Evolutionary conservation across 768 basidiomycete genomes (phyloP).

Genomic region (Melanogaster broomeanus): DNA sequence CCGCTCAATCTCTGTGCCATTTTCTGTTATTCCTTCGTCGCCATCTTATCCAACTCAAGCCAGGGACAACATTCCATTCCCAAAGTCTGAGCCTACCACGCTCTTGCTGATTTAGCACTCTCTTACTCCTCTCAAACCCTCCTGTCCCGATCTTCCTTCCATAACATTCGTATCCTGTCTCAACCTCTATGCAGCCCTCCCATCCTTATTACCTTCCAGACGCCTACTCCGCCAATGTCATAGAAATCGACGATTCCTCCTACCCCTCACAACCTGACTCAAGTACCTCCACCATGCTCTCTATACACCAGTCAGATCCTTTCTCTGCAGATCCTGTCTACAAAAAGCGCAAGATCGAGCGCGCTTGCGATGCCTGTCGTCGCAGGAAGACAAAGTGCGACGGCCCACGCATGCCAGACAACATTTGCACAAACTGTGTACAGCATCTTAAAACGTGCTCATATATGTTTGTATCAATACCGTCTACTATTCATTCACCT

Average conservation of each 20-base stretch:
- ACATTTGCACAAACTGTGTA: constrained; percentile 59
- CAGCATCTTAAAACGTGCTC: constrained; percentile 55
- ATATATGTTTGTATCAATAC: constrained; percentile 48
- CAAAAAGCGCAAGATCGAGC: constrained; percentile 49
- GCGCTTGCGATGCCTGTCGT: constrained; percentile 63
- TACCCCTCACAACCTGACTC: neutral
- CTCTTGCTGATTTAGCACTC: constrained; percentile 21
- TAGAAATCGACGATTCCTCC: constrained; percentile 27
- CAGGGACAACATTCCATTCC: too few species aligned
- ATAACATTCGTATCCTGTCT: neutral
- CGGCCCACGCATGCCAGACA: constrained; percentile 51
- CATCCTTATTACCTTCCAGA: constrained; percentile 10
- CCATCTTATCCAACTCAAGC: neutral
- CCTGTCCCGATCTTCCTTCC: neutral
- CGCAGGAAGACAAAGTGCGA: constrained; percentile 63
- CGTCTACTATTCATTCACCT: neutral
- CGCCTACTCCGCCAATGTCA: constrained; percentile 23
- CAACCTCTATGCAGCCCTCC: constrained; percentile 19
- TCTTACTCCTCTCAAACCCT: constrained; percentile 4
- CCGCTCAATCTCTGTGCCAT: neutral
- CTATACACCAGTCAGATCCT: constrained; percentile 1
- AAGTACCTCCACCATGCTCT: constrained; percentile 7
- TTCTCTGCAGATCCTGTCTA: constrained; percentile 18
- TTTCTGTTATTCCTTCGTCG: neutral
- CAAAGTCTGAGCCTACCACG: too few species aligned